Evolutionary conservation across 352 stramenopile species (phyloP), one percentile per base, ranked within the genome.

Genomic region (Blastocystis sp.): DNA sequence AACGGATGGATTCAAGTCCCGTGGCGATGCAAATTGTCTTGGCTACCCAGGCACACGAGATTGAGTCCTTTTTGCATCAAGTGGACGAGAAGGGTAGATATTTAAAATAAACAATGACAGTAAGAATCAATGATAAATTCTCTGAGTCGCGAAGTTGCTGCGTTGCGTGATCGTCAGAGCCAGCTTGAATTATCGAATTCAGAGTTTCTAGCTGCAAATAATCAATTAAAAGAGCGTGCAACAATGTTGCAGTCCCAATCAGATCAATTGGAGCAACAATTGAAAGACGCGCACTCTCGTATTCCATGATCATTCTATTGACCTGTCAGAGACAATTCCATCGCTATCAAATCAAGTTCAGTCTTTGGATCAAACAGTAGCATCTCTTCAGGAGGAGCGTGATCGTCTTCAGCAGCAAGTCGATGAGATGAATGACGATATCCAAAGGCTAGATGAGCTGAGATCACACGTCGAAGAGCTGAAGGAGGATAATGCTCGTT

Each of bases 21-120:
- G 39, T 66, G 34, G 37, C 70, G 13, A 34, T 81, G 24, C 54
- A 81, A 37, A 18, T 81, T n/a, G 54, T 41, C 47, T 34, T 81
- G 16, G 70, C 70, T 20, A 66, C 70, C 8, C 70, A 81, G 50
- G 70, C 70, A 9, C 30, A 47, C 43, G 50, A 20, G 24, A 81
- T 81, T 62, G 70, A 81, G 43, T 81, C 70, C 8, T 37, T 81
- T n/a, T n/a, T 81, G 5, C 16, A 63, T 16, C 37, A 81, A 43
- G 56, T 45, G 7, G 45, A 81, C 45, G 70, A 24, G 20, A 81
- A 81, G 24, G 50, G 70, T 81, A 65, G 11, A 18, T 4, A 4
- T 30, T 59, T n/a, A n/a, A 37, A 50, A 24, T 18, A n/a, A 16
- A 8, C n/a, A 18, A 30, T 64, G 6, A 81, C 34, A 18, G 16